Conservation (phyloP, 257 asterid genomes). For the Primulina huaijiensis region DNA sequence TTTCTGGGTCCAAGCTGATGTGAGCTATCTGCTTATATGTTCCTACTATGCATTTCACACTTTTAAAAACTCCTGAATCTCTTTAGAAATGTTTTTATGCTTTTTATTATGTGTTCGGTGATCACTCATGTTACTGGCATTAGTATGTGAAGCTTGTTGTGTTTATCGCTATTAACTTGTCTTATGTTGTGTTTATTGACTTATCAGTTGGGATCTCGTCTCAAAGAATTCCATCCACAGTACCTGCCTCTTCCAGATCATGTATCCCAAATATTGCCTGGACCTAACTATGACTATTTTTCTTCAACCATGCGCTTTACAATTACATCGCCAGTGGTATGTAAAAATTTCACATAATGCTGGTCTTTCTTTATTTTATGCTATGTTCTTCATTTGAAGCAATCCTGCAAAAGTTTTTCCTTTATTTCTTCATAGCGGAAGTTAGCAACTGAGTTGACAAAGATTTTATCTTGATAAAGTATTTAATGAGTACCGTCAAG, state of each 20-base stretch:
- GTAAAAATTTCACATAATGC: conserved; percentile 19
- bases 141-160: not conserved
- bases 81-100: not conserved
- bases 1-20: conserved; percentile 16
- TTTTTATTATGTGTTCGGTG: not conserved
- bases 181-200: conserved; percentile 6
- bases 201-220: conserved; percentile 55
- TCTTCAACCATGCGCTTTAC: conserved; percentile 88
- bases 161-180: not conserved
- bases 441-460: conserved; percentile 13
- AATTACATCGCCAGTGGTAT: conserved; percentile 86
- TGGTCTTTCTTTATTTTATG: conserved; percentile 12
- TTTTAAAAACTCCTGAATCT: not conserved
- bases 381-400: conserved; percentile 2
- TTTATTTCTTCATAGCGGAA: not conserved
- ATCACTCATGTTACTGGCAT: not conserved
- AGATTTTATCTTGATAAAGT: not conserved
- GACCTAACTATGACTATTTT: conserved; percentile 80
- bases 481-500: not conserved
- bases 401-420: not conserved
- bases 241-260: conserved; percentile 77
- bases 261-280: conserved; percentile 83
- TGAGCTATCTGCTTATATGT: conserved; percentile 2
- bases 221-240: conserved; percentile 66
- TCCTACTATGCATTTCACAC: conserved; percentile 4